Percentiles rank a stretch among this genome's conserved stretches.
Evolutionary conservation across 768 basidiomycete species (phyloP).

Genomic region (Peribolospora kevripleyi): DNA sequence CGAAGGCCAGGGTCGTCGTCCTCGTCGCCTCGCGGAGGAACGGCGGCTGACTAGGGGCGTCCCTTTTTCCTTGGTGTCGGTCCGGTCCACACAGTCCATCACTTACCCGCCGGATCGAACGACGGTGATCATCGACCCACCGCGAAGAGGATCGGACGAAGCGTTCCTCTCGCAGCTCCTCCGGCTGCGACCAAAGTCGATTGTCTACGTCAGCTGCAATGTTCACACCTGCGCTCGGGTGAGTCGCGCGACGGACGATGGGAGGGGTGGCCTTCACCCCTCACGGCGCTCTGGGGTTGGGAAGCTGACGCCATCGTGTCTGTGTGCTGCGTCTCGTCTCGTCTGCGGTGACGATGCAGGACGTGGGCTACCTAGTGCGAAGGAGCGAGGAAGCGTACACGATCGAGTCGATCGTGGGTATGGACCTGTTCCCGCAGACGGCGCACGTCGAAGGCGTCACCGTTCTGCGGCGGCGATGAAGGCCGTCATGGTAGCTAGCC

Average conservation of each 20-base stretch:
- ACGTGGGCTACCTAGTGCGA: conserved; percentile 45
- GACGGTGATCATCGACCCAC: conserved; percentile 65
- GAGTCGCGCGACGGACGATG: background rate
- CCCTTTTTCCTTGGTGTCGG: conserved; percentile 17
- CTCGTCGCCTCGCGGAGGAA: background rate
- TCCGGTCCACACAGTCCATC: conserved; percentile 8
- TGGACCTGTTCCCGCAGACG: conserved; percentile 91
- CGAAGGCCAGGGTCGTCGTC: conserved; percentile 26
- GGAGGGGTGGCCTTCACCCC: background rate
- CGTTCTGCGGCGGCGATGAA: conserved; percentile 11
- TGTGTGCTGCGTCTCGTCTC: background rate
- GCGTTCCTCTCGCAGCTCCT: conserved; percentile 46
- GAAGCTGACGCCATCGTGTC: conserved; percentile 6
- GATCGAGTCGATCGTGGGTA: conserved; percentile 60
- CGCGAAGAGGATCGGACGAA: conserved; percentile 78
- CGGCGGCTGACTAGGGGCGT: too few relatives aligned
- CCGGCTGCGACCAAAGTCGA: conserved; percentile 35
- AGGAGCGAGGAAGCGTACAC: conserved; percentile 32
- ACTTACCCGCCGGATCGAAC: conserved; percentile 40
- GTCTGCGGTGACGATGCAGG: conserved; percentile 22
- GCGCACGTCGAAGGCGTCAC: conserved; percentile 67
- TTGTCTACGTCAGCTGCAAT: conserved; percentile 86
- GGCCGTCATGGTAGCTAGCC: too few relatives aligned
- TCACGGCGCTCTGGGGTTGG: conserved; percentile 8
- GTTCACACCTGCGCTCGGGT: conserved; percentile 59